Conservation (phyloP, 2,329 filamentous ascomycete genomes). For the Xylariaceae sp. region DNA sequence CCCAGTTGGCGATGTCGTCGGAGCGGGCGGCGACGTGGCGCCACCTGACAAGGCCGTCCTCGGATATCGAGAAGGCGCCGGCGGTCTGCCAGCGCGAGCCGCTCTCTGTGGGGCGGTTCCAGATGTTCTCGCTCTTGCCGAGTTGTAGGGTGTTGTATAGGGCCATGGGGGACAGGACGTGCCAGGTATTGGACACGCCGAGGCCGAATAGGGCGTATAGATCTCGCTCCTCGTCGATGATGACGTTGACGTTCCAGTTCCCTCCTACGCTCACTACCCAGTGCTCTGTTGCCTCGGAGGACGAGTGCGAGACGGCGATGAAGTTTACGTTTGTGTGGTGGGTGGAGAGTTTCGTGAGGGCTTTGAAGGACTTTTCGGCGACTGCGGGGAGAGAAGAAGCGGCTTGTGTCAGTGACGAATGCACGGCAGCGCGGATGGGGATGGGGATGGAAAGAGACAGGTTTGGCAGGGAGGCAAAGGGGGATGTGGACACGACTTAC, state of each 20-base stretch:
- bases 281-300: slow-evolving; percentile 47
- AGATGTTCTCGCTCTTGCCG: slow-evolving; percentile 60
- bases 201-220: slow-evolving; percentile 64
- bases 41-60: slow-evolving; percentile 51
- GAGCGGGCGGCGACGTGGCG: slow-evolving; percentile 44
- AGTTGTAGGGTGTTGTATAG: slow-evolving; percentile 56
- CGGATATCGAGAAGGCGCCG: slow-evolving; percentile 60
- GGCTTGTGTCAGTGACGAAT: slow-evolving; percentile 3
- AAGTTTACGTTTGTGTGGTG: slow-evolving; percentile 49
- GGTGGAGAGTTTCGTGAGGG: slow-evolving; percentile 49
- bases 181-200: slow-evolving; percentile 56
- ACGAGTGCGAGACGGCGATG: slow-evolving; percentile 60
- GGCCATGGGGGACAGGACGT: slow-evolving; percentile 57
- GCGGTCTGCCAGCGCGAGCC: slow-evolving; percentile 65
- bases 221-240: slow-evolving; percentile 57
- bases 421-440: not conserved
- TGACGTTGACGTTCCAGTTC: slow-evolving; percentile 52
- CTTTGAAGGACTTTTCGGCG: slow-evolving; percentile 62
- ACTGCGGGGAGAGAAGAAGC: slow-evolving; percentile 42
- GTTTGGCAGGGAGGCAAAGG: not conserved
- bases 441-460: not conserved
- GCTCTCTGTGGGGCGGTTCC: slow-evolving; percentile 61
- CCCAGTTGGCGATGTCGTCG: slow-evolving; percentile 53
- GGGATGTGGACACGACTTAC: slow-evolving; percentile 42
- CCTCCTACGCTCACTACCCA: slow-evolving; percentile 56